phyloP scores from a whole-genome alignment of 1,139 yeast species.

The Wickerhamiella pararugosa region DNA sequence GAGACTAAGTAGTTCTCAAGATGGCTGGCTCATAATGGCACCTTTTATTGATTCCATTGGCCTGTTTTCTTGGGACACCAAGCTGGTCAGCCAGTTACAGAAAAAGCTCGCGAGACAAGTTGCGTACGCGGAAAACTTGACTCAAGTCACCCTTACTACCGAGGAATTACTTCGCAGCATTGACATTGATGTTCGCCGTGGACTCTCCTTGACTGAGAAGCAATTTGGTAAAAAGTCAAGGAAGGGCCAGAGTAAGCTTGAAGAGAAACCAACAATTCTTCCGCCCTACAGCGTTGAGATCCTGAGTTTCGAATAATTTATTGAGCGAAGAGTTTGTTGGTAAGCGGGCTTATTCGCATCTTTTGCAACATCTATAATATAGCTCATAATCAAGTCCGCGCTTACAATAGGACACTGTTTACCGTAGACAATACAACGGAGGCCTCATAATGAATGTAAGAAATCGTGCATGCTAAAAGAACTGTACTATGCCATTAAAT shows the following conservation, averaged over 20 bases:
- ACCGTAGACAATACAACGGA: no score
- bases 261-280: constrained; percentile 1
- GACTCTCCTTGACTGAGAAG: constrained; percentile 5
- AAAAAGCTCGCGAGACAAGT: constrained; percentile 33
- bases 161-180: constrained; percentile 11
- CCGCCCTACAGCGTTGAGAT: constrained; percentile 16
- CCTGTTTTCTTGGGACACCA: constrained; percentile 43
- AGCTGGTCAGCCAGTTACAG: constrained; percentile 33
- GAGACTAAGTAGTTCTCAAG: constrained; percentile 16
- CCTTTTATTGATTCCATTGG: constrained; percentile 63
- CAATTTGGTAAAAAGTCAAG: constrained; percentile 10
- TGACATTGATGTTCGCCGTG: constrained; percentile 9
- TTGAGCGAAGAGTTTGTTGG: not conserved
- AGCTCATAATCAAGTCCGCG: no score
- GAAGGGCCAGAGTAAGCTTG: constrained; percentile 1
- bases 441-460: no score
- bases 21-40: constrained; percentile 47
- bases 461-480: no score
- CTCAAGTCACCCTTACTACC: constrained; percentile 24
- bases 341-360: no score
- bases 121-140: constrained; percentile 34
- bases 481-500: no score
- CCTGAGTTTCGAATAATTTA: constrained; percentile 8
- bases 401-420: no score
- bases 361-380: no score